Conservation (phyloP, 1,284 basidiomycete genomes). For the Schizophyllum commune region DNA sequence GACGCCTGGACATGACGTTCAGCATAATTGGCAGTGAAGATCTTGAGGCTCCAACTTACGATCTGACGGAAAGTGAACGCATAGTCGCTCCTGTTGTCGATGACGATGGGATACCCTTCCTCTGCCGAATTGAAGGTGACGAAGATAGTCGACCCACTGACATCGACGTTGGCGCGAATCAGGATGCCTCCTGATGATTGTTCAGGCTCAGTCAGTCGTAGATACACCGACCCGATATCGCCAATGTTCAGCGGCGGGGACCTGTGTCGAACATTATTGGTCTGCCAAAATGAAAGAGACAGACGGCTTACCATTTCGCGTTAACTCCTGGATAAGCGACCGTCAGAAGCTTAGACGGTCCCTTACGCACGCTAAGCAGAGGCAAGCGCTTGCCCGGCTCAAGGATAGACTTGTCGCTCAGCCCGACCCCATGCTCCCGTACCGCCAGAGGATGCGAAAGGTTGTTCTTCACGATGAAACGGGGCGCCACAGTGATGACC, state of each 20-base stretch:
- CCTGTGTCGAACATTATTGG: conserved; percentile 38
- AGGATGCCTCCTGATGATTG: conserved; percentile 30
- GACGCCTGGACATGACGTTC: no score
- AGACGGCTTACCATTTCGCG: conserved; percentile 64
- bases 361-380: conserved; percentile 62
- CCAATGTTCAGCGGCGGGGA: conserved; percentile 90
- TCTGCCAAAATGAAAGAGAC: not conserved
- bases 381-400: conserved; percentile 65
- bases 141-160: conserved; percentile 89
- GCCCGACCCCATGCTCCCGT: conserved; percentile 77
- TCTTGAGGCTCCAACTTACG: no score
- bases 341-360: conserved; percentile 69
- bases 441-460: conserved; percentile 67
- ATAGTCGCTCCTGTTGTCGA: conserved; percentile 87
- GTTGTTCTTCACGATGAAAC: conserved; percentile 88
- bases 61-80: conserved; percentile 68
- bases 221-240: conserved; percentile 82
- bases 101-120: conserved; percentile 82
- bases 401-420: conserved; percentile 61
- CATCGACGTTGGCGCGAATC: conserved; percentile 76
- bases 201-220: conserved; percentile 49
- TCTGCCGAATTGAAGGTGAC: conserved; percentile 64
- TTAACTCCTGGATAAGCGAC: conserved; percentile 83
- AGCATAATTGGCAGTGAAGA: no score
- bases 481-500: conserved; percentile 86